Conservation (phyloP, 2,329 filamentous ascomycete species). For the Aspergillus fumigatus region DNA sequence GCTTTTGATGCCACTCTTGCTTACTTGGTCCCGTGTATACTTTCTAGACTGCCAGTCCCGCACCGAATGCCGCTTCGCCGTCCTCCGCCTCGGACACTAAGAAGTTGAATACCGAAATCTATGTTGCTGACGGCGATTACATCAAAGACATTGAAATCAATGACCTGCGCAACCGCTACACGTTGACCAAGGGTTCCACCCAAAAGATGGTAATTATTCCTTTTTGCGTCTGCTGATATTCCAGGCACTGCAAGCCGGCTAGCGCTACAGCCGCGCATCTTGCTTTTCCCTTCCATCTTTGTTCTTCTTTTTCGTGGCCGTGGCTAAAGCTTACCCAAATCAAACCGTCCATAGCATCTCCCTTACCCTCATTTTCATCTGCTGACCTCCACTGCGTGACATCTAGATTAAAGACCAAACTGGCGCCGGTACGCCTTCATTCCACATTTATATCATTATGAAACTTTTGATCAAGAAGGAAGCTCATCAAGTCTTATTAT, state of each 20-base stretch:
- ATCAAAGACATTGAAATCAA: conserved; percentile 99
- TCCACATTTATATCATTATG: conserved; percentile 42
- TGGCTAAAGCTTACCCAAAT: conserved; percentile 65
- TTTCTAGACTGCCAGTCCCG: conserved; percentile 45
- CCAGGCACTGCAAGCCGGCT: conserved; percentile 41
- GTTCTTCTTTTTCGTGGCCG: conserved; percentile 45
- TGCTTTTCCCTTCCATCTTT: conserved; percentile 30
- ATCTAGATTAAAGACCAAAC: conserved; percentile 99
- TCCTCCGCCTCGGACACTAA: conserved; percentile 46
- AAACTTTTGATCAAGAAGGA: conserved; percentile 48
- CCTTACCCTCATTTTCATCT: conserved; percentile 72
- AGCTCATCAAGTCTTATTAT: conserved; percentile 58
- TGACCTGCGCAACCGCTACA: conserved; percentile 92
- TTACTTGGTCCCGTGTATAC: background rate
- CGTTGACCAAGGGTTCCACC: conserved; percentile 91
- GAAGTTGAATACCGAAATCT: conserved; percentile 79
- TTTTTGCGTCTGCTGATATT: conserved; percentile 65
- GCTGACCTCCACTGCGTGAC: conserved; percentile 85
- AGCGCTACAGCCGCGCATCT: conserved; percentile 35
- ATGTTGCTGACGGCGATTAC: conserved; percentile 93
- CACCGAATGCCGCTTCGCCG: conserved; percentile 52
- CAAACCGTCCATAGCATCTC: conserved; percentile 54
- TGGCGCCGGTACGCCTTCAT: conserved; percentile 88
- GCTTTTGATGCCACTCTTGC: conserved; percentile 8
- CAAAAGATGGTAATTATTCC: conserved; percentile 98